Base-by-base conservation (phyloP, 2,329 filamentous ascomycete species). In the Pseudocercospora cruenta region DNA sequence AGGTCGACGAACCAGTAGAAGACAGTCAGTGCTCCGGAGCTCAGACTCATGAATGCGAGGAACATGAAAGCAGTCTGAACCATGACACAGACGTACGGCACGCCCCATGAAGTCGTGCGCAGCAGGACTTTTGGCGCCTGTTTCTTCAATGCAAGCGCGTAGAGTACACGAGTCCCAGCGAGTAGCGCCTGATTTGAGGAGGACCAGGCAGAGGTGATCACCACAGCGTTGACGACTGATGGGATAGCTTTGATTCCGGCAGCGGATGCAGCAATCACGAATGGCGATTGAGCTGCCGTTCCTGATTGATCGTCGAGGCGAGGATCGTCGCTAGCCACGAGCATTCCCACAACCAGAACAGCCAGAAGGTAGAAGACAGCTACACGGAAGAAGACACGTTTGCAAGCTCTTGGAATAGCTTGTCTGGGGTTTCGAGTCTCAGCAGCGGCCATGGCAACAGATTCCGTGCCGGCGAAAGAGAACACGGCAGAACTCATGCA, bases 1-100 rank as follows among this genome's bases (percentile, higher is more conserved):
- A 91, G 74, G 60, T 86, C 80, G 12, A 90, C 82, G 9, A 91
- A 80, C 87, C 88, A 91, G 77, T 82, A 88, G 70, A 91, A 91
- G 4, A 89, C 88, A 0, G 84, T 88, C 70, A 89, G 77, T 0
- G 88, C 88, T 16, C 82, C 80, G 26, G 80, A 66, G 5, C 69
- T 72, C 22, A 75, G 59, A 4, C 67, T 70, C 70, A 75, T 71
- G 69, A 73, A 75, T 2, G 71, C 72, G 26, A 75, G 59, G 58
- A 71, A 74, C 71, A 74, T 74, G 69, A 74, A 73, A 24, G 65
- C 47, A 14, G 70, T 71, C 33, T 75, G 71, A 6, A 73, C 58
- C 19, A 72, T 49, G 14, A 75, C 73, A 51, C 69, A 70, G 9
- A 73, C 68, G 16, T 71, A 73, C 0, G 72, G 72, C 6, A 73